Conservation (phyloP, 352 stramenopile genomes). For the Globisporangium nodosum region DNA sequence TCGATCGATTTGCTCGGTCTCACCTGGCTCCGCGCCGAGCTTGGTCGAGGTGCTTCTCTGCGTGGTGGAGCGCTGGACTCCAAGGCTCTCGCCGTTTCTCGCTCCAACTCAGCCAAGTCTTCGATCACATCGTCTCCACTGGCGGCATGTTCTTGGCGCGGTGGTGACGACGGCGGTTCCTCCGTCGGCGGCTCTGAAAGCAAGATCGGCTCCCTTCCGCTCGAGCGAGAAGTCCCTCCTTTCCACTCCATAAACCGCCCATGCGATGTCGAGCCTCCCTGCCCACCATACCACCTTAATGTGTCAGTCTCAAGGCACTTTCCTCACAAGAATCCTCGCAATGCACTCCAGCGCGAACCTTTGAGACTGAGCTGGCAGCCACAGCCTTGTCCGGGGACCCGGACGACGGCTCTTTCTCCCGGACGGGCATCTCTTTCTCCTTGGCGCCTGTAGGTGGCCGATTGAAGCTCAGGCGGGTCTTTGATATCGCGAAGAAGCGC, state of each 20-base stretch:
- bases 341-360: not conserved
- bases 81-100: slow-evolving; percentile 7
- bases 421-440: not conserved
- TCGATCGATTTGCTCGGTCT: slow-evolving; percentile 4
- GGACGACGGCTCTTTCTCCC: slow-evolving; percentile 1
- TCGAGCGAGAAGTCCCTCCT: slow-evolving; percentile 9
- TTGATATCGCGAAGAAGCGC: slow-evolving; percentile 13
- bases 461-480: not conserved
- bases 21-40: not conserved
- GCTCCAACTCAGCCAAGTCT: slow-evolving; percentile 13
- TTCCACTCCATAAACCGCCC: slow-evolving; percentile 12
- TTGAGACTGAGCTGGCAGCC: not conserved
- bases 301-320: not conserved
- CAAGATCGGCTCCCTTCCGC: slow-evolving; percentile 7
- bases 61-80: not conserved
- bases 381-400: not conserved
- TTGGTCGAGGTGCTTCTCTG: not conserved
- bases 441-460: not conserved
- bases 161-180: not conserved
- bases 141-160: not conserved
- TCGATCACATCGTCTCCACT: slow-evolving; percentile 12
- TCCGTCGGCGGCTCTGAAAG: slow-evolving; percentile 1
- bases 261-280: slow-evolving; percentile 1
- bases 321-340: not conserved
- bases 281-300: too few relatives aligned